phyloP scores from a whole-genome alignment of 148 eudicot species.

The Vaccinium vitisidaea region DNA sequence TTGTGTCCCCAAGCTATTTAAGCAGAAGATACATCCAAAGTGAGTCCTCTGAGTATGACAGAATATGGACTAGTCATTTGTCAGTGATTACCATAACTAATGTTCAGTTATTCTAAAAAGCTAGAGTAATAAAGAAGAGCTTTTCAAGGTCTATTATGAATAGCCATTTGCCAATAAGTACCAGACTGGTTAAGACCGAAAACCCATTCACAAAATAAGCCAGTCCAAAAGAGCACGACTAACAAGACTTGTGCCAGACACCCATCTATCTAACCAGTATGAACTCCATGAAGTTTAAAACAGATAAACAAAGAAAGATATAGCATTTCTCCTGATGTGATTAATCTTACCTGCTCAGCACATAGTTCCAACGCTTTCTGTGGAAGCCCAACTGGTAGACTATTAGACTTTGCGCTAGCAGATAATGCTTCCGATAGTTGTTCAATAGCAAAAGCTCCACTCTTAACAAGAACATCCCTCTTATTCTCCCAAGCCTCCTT shows the following conservation, averaged over 20 bases:
- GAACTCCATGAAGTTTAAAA: not conserved
- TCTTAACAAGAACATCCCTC: conserved; percentile 62
- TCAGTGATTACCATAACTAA: not conserved
- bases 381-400: conserved; percentile 59
- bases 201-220: not conserved
- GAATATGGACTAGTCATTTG: no score
- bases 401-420: conserved; percentile 54
- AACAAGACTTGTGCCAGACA: not conserved
- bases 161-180: not conserved
- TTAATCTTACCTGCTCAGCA: conserved; percentile 57
- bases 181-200: not conserved
- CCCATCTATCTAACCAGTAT: not conserved
- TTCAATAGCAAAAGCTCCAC: conserved; percentile 90
- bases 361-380: conserved; percentile 61
- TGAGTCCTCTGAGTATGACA: no score
- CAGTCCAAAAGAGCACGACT: not conserved
- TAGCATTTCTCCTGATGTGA: not conserved
- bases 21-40: not conserved
- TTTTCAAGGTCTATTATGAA: not conserved
- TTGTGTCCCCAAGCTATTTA: not conserved
- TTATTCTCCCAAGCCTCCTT: conserved; percentile 91
- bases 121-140: not conserved
- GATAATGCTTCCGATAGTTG: conserved; percentile 89
- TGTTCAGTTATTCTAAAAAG: not conserved
- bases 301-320: not conserved